Evolutionary conservation across 2,329 filamentous ascomycete species (phyloP).

Genomic region (Escovopsis sp.): DNA sequence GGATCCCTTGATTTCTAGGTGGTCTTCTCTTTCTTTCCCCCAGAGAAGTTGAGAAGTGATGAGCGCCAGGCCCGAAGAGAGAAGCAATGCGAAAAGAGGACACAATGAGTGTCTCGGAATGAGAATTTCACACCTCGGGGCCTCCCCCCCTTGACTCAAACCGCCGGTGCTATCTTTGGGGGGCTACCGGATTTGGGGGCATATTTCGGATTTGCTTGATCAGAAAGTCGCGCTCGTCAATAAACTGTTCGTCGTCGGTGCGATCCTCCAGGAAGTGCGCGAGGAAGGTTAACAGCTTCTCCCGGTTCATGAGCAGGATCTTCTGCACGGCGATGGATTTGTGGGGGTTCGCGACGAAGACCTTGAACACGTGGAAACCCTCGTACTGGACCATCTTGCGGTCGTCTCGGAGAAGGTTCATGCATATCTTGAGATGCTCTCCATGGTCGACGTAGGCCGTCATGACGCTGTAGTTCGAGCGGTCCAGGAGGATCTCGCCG

Average conservation of each 20-base stretch:
- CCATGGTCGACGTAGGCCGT: slow-evolving; percentile 89
- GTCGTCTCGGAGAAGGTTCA: slow-evolving; percentile 92
- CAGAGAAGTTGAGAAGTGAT: background rate
- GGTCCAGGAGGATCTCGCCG: slow-evolving; percentile 84
- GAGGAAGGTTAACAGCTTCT: slow-evolving; percentile 76
- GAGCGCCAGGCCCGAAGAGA: background rate
- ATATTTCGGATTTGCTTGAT: slow-evolving; percentile 80
- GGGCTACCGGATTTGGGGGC: slow-evolving; percentile 40
- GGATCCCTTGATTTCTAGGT: background rate
- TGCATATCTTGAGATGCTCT: slow-evolving; percentile 93
- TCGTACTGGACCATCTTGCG: slow-evolving; percentile 99
- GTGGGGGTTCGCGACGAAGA: slow-evolving; percentile 96
- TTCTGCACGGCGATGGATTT: slow-evolving; percentile 94
- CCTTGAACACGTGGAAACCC: slow-evolving; percentile 98
- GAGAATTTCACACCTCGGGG: background rate
- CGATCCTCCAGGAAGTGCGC: slow-evolving; percentile 86
- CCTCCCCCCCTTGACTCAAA: background rate
- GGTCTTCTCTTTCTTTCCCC: background rate
- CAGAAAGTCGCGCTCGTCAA: slow-evolving; percentile 91
- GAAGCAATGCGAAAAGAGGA: background rate
- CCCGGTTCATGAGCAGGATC: slow-evolving; percentile 90
- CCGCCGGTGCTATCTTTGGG: slow-evolving; percentile 23
- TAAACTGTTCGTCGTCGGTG: slow-evolving; percentile 96
- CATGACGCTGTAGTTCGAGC: slow-evolving; percentile 97
- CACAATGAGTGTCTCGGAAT: background rate